Conservation (phyloP, 805 yeast genomes). For the Schizosaccharomyces octosporus region DNA sequence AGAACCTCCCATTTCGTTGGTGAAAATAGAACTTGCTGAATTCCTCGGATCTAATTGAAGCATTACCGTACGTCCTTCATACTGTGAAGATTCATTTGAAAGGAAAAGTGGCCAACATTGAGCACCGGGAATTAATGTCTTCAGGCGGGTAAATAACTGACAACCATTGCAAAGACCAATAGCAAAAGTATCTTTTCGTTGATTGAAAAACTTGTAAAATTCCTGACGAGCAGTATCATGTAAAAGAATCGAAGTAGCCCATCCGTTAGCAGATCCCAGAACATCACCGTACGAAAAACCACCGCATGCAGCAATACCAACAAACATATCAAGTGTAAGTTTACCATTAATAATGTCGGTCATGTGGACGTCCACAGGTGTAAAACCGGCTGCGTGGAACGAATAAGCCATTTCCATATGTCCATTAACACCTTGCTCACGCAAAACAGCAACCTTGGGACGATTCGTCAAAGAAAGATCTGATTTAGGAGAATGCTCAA, state of each 20-base stretch:
- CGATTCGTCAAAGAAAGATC: slow-evolving; percentile 10
- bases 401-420: slow-evolving; percentile 97
- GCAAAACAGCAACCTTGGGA: slow-evolving; percentile 83
- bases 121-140: slow-evolving; percentile 72
- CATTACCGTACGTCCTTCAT: slow-evolving; percentile 83
- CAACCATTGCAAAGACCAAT: slow-evolving; percentile 98
- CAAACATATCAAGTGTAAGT: slow-evolving; percentile 51
- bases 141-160: slow-evolving; percentile 75
- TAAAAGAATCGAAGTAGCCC: slow-evolving; percentile 91
- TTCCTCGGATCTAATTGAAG: slow-evolving; percentile 46
- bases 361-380: slow-evolving; percentile 89
- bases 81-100: slow-evolving; percentile 76
- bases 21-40: slow-evolving; percentile 33
- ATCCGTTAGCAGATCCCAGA: slow-evolving; percentile 93
- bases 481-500: slow-evolving; percentile 8
- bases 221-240: slow-evolving; percentile 52
- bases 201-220: slow-evolving; percentile 60
- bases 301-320: slow-evolving; percentile 94
- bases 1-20: slow-evolving; percentile 80
- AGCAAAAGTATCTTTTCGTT: slow-evolving; percentile 77
- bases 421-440: slow-evolving; percentile 97
- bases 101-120: slow-evolving; percentile 92
- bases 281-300: slow-evolving; percentile 98
- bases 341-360: slow-evolving; percentile 60
- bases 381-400: slow-evolving; percentile 85